Evolutionary conservation across 768 basidiomycete genomes (phyloP), one percentile per base, ranked within the genome.

Genomic region (Naganishia friedmannii): DNA sequence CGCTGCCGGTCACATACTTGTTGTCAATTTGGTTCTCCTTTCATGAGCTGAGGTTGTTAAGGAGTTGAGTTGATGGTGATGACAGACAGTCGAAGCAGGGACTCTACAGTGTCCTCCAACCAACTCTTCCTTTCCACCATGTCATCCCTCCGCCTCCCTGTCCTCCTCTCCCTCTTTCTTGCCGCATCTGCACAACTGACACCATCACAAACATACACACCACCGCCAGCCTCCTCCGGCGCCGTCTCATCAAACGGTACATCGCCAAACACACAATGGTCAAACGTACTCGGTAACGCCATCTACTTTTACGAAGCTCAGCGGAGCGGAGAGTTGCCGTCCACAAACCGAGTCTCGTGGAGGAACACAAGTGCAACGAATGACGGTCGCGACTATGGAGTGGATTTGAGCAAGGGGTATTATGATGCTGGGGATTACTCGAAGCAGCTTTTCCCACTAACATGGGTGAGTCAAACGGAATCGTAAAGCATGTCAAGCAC

Each of bases 291-390:
- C 0, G 93, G 93, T 3, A 87, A 89, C 78, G 80, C 89, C 31
- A 78, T 95, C 31, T 95, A 88, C 77, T 95, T 95, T 80, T 96
- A 93, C 77, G 93, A 96, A 72, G 92, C 88, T 0, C 93, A 96
- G 76, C 85, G 93, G 23, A 90, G 90, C 66, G 93, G 93, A 19
- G 84, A 84, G 53, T 84, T 95, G 19, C 86, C 89, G 0, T 75
- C 82, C 15, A 83, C 83, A 4, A 91, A 90, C 71, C 86, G 93
- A 48, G 91, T 94, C 1, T 77, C 86, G 29, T 97, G 94, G 94
- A 84, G 93, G 65, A 96, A 96, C 75, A 86, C 89, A 68, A 92
- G 90, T 75, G 86, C 87, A 21, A 74, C 88, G 28, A 82, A 87
- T 42, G 94, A 97, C 80, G 94, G 93, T 17, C 80, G 83, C 69